phyloP scores from a whole-genome alignment of 2,329 filamentous ascomycete species.

The Clonostachys rhizophaga region DNA sequence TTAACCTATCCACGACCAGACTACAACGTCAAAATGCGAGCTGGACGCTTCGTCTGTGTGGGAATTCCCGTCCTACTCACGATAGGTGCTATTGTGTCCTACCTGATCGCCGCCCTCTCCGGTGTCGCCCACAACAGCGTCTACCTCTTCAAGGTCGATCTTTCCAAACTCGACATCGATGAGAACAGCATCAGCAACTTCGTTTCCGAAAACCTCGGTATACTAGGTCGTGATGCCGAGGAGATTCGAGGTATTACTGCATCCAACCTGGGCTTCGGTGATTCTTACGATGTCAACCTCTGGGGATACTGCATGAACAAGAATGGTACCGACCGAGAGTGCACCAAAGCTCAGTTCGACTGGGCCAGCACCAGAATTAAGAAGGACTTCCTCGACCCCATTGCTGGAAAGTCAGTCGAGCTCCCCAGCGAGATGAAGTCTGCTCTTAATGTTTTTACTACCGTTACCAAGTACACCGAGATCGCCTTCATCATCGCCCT shows the following conservation, averaged over 20 bases:
- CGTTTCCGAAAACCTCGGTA: slow-evolving; percentile 13
- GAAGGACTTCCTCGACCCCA: slow-evolving; percentile 49
- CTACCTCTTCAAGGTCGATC: slow-evolving; percentile 57
- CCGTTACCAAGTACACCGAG: slow-evolving; percentile 77
- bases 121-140: slow-evolving; percentile 52
- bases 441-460: slow-evolving; percentile 68
- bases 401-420: slow-evolving; percentile 45
- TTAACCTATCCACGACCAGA: background rate
- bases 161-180: slow-evolving; percentile 52
- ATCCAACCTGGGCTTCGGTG: slow-evolving; percentile 56
- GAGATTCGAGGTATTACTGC: slow-evolving; percentile 39
- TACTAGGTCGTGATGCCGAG: slow-evolving; percentile 4
- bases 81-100: slow-evolving; percentile 68
- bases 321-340: slow-evolving; percentile 46
- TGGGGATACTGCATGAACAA: slow-evolving; percentile 78
- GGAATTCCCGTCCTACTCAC: slow-evolving; percentile 81
- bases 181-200: slow-evolving; percentile 16
- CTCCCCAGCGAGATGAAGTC: slow-evolving; percentile 64
- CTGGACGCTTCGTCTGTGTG: slow-evolving; percentile 81
- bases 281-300: slow-evolving; percentile 76
- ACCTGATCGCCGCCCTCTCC: slow-evolving; percentile 51
- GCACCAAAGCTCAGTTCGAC: slow-evolving; percentile 66
- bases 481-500: slow-evolving; percentile 74
- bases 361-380: slow-evolving; percentile 74
- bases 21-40: slow-evolving; percentile 38